These are phyloP conservation scores for Pisolithus orientalis DNA, from an alignment of 768 basidiomycete species.

Conservation along the genomic window DNA sequence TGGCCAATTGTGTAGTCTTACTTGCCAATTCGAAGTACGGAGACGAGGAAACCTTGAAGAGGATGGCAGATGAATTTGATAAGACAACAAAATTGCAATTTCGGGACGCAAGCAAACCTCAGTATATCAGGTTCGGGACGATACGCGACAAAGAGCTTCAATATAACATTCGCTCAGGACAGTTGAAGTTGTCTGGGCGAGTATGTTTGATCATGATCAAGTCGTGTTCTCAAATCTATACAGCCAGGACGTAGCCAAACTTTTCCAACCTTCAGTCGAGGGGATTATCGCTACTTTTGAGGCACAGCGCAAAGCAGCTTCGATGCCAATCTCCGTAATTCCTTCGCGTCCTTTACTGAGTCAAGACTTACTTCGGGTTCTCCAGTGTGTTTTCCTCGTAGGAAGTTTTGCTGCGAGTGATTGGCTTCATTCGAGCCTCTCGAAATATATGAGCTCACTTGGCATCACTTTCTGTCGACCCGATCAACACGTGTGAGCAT, in stretches of 20 bases:
- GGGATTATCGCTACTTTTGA: constrained; percentile 23
- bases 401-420: constrained; percentile 46
- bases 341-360: neutral
- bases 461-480: constrained; percentile 41
- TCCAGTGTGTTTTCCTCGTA: constrained; percentile 38
- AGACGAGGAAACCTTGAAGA: constrained; percentile 32
- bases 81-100: constrained; percentile 42
- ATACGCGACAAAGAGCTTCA: constrained; percentile 34
- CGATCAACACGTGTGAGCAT: constrained; percentile 36
- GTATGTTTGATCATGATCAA: neutral
- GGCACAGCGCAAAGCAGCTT: constrained; percentile 5
- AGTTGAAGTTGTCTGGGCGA: constrained; percentile 37
- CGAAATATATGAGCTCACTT: constrained; percentile 28
- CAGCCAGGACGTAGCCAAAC: constrained; percentile 30
- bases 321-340: constrained; percentile 21
- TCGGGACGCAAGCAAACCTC: constrained; percentile 30
- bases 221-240: neutral
- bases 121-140: constrained; percentile 44
- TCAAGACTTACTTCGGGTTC: no score
- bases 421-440: constrained; percentile 38
- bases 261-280: constrained; percentile 38
- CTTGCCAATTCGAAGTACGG: constrained; percentile 36
- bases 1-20: constrained; percentile 24
- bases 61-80: constrained; percentile 40
- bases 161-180: constrained; percentile 39